Base-by-base conservation (phyloP, 2,329 filamentous ascomycete species). In the Grosmannia huntii region DNA sequence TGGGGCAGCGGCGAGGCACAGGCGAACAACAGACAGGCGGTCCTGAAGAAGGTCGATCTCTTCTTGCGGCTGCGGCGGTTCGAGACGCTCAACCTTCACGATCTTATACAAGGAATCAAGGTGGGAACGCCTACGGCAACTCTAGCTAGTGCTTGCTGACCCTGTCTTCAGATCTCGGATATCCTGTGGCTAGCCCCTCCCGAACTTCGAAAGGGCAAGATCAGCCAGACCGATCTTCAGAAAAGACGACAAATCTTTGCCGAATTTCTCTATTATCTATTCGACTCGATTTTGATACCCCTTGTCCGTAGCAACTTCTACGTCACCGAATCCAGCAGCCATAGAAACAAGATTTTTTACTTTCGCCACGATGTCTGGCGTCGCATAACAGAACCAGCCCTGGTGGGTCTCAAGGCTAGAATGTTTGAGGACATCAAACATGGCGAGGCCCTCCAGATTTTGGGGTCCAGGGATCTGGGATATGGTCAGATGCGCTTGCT, bases 341-440 rank as follows among this genome's bases (percentile, higher is more conserved):
- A 96, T 67, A 84, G 86, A 19, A 90, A 94, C 65, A 83, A 84
- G 31, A 73, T 97, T 0, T 96, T 95, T 70, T 99, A 90, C 72
- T 97, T 96, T 68, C 87, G 92, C 4, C 94, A 99, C 63, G 94
- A 99, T 69, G 77, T 94, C 11, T 99, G 94, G 94, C 83, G 81
- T 55, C 78, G 78, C 48, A 71, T 97, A 38, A 83, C 86, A 1
- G 85, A 91, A 64, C 87, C 90, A 7, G 82, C 86, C 0, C 74
- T 96, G 67, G 70, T 76, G 1, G 73, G 73, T 0, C 72, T 97
- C 25, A 94, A 87, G 66, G 64, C 73, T 2, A 78, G 73, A 10
- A 90, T 95, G 80, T 89, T 96, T 62, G 86, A 94, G 63, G 87
- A 94, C 65, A 73, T 96, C 48, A 81, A 79, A 49, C 66, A 76